A percentile compares a stretch with the other conserved stretches of the same genome.
These are phyloP conservation scores for Phytophthora europaea DNA, from an alignment of 352 stramenopile species.

Conservation along the genomic window DNA sequence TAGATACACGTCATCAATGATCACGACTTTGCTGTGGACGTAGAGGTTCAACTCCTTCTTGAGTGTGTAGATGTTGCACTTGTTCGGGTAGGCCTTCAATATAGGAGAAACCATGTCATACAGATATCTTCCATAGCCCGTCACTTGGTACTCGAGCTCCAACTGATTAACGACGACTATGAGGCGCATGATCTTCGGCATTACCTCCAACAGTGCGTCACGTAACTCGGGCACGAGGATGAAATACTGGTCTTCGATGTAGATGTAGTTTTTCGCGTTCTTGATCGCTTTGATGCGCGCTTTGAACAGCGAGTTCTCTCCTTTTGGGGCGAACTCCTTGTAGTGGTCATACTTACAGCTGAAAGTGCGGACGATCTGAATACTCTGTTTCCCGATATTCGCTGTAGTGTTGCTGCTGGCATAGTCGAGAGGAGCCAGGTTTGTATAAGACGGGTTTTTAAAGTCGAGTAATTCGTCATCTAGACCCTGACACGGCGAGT, in stretches of 20 bases:
- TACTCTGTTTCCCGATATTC: slow-evolving; percentile 27
- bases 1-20: slow-evolving; percentile 73
- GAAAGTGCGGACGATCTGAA: slow-evolving; percentile 58
- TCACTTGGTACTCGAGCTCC: slow-evolving; percentile 31
- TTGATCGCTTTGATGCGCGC: slow-evolving; percentile 52
- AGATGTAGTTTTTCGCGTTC: slow-evolving; percentile 45
- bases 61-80: slow-evolving; percentile 46
- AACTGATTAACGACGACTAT: slow-evolving; percentile 54
- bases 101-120: slow-evolving; percentile 64
- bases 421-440: slow-evolving; percentile 7
- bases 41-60: slow-evolving; percentile 52
- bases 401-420: slow-evolving; percentile 5
- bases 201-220: slow-evolving; percentile 51
- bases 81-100: slow-evolving; percentile 37
- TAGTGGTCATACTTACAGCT: slow-evolving; percentile 62
- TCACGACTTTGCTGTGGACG: slow-evolving; percentile 61
- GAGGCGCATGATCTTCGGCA: slow-evolving; percentile 53
- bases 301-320: slow-evolving; percentile 56
- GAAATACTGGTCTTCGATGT: slow-evolving; percentile 33
- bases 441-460: slow-evolving; percentile 43
- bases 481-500: slow-evolving; percentile 25
- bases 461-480: slow-evolving; percentile 50
- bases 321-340: slow-evolving; percentile 54
- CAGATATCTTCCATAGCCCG: slow-evolving; percentile 54
- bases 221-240: slow-evolving; percentile 51